Evolutionary conservation across 2,329 filamentous ascomycete species (phyloP).

Genomic region (Fusarium abutilonis): DNA sequence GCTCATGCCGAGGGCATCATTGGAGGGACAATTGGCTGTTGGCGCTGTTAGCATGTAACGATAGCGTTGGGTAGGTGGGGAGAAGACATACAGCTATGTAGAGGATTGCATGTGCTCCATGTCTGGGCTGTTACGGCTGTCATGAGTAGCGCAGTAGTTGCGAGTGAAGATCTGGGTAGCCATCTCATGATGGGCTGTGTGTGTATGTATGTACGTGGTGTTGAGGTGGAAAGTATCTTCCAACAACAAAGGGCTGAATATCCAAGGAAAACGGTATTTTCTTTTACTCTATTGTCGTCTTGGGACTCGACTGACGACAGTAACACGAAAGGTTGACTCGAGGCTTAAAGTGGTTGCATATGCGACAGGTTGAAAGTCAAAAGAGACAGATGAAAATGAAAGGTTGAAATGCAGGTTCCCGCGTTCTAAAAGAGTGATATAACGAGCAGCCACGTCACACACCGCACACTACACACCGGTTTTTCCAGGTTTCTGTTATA

Average conservation of each 20-base stretch:
- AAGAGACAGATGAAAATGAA: not conserved
- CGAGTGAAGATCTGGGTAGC: conserved; percentile 24
- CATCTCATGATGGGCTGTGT: conserved; percentile 41
- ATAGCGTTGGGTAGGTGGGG: not conserved
- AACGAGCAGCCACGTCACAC: conserved; percentile 29
- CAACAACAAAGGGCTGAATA: conserved; percentile 1
- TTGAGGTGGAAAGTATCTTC: not conserved
- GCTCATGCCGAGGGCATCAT: conserved; percentile 85
- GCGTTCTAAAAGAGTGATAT: conserved; percentile 10
- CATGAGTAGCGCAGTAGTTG: conserved; percentile 42
- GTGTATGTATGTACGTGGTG: conserved; percentile 21
- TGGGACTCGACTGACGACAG: not conserved
- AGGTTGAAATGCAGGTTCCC: conserved; percentile 21
- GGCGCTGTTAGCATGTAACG: conserved; percentile 7
- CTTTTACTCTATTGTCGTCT: not conserved
- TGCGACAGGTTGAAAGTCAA: not conserved
- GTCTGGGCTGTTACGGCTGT: conserved; percentile 51
- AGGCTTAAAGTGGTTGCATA: conserved; percentile 16
- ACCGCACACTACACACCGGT: conserved; percentile 11
- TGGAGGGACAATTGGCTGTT: conserved; percentile 71
- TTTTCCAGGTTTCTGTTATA: conserved; percentile 17
- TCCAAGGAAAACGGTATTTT: not conserved
- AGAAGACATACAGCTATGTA: conserved; percentile 48
- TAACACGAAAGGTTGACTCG: conserved; percentile 7
- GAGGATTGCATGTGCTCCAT: conserved; percentile 54